These are phyloP conservation scores for Fonsecaea pedrosoi DNA, from an alignment of 2,329 filamentous ascomycete genomes.

Conservation along the genomic window DNA sequence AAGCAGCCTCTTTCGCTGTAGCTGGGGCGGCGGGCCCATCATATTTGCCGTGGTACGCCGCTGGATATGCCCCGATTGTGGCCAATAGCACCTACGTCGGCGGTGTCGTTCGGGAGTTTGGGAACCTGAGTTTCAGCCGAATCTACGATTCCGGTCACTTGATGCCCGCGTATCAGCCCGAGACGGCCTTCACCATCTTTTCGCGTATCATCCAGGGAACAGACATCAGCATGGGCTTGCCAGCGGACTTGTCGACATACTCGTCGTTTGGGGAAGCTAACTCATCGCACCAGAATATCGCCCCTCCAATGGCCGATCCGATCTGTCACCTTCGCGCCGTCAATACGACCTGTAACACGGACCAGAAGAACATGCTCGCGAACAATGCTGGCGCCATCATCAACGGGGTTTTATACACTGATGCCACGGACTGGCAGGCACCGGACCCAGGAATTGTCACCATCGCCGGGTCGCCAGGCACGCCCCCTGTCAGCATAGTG, in stretches of 20 bases:
- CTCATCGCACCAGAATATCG: constrained; percentile 62
- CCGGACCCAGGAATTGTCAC: constrained; percentile 42
- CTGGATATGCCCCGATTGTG: constrained; percentile 58
- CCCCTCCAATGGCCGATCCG: constrained; percentile 56
- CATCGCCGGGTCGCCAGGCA: constrained; percentile 42
- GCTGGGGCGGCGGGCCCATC: constrained; percentile 41
- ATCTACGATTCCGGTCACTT: constrained; percentile 62
- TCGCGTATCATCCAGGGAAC: constrained; percentile 58
- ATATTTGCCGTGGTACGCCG: constrained; percentile 41
- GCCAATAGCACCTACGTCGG: constrained; percentile 58
- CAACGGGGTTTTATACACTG: constrained; percentile 64
- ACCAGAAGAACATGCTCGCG: constrained; percentile 57
- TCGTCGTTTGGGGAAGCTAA: constrained; percentile 64
- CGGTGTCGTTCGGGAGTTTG: constrained; percentile 51
- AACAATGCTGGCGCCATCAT: constrained; percentile 62
- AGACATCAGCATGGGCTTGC: constrained; percentile 58
- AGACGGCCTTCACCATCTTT: constrained; percentile 62
- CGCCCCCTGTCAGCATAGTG: constrained; percentile 38
- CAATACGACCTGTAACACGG: constrained; percentile 59
- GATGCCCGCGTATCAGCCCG: constrained; percentile 59
- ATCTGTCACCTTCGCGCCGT: constrained; percentile 68
- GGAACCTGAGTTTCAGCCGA: constrained; percentile 55
- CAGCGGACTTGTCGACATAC: constrained; percentile 60
- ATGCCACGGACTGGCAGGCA: constrained; percentile 47
- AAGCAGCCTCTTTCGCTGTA: constrained; percentile 56